phyloP scores from a whole-genome alignment of 139 green algal species.

The Coccomyxa sp. region DNA sequence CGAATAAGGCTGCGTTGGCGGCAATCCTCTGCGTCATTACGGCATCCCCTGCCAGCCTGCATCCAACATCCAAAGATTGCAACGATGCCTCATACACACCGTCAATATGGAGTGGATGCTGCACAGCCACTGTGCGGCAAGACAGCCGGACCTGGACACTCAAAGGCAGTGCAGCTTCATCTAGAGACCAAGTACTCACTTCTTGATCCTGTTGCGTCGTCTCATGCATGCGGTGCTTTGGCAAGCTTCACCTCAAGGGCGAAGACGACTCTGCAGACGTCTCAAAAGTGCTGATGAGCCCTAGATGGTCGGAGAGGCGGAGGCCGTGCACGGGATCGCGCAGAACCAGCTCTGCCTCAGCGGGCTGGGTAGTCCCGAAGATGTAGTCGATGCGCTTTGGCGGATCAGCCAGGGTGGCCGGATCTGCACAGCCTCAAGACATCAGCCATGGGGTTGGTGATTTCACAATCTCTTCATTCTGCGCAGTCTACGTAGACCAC shows the following conservation, averaged over 20 bases:
- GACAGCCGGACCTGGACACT: background rate
- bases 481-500: too few species aligned
- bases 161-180: background rate
- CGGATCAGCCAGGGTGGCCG: background rate
- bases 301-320: background rate
- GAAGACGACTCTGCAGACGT: too few species aligned
- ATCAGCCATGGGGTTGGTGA: background rate
- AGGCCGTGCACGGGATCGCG: background rate
- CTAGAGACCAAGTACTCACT: background rate
- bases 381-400: background rate
- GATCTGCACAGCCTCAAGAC: background rate
- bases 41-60: too few species aligned
- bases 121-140: background rate
- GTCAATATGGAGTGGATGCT: background rate
- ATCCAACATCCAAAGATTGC: too few species aligned
- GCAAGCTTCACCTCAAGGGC: too few species aligned
- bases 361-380: background rate
- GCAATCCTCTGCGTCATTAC: too few species aligned
- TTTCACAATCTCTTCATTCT: background rate
- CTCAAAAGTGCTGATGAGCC: background rate
- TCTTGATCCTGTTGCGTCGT: background rate
- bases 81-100: too few species aligned
- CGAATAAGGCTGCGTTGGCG: too few species aligned
- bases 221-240: too few species aligned
- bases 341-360: background rate